Evolutionary conservation across 2,329 filamentous ascomycete genomes (phyloP), one percentile per base, ranked within the genome.

Genomic region (Graphilbum fragrans): DNA sequence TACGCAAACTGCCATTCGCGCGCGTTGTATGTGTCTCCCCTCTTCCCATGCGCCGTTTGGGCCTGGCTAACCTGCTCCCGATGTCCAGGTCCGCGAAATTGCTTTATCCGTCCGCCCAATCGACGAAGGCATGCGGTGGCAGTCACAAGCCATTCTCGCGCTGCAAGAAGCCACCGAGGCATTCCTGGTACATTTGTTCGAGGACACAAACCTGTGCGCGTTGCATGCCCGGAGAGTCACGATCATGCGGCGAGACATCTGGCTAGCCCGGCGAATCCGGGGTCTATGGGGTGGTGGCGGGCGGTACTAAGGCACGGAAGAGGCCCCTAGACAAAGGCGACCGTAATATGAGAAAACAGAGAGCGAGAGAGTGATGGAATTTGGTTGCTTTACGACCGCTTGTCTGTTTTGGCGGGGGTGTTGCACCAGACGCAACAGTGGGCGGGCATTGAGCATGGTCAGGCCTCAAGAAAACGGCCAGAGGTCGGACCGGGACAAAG

Each of bases 161-260:
- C 72, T 96, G 3, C 90, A 96, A 64, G 90, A 96, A 69, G 86
- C 90, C 14, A 78, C 88, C n/a, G 90, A 96, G 66, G 90, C 90
- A 5, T 96, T 94, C 63, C 72, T 96, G 52, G 84, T 96, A 45
- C 88, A 94, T 57, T 69, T 96, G n/a, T 95, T 96, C 57, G 88
- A 95, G 60, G 86, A 94, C 63, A 86, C 86, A 50, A 95, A 96
- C 65, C 74, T 96, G 34, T 95, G 90, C 65, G 92, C 90, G 48
- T 88, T 96, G 53, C 90, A 96, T 64, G 92, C 90, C 47, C 95
- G 94, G 68, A 74, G 90, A 58, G 87, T 96, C 41, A 96, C 90
- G 32, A 94, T 95, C 53, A 90, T 94, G 85, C 87, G 92, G 63
- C 94, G 94, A 66, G 92, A 96, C 62, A 94, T 98, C 53, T 90